Percentiles rank a stretch among this genome's conserved stretches.
These are phyloP conservation scores for Blastobotrys persicus DNA, from an alignment of 1,139 yeast species.

Conservation along the genomic window DNA sequence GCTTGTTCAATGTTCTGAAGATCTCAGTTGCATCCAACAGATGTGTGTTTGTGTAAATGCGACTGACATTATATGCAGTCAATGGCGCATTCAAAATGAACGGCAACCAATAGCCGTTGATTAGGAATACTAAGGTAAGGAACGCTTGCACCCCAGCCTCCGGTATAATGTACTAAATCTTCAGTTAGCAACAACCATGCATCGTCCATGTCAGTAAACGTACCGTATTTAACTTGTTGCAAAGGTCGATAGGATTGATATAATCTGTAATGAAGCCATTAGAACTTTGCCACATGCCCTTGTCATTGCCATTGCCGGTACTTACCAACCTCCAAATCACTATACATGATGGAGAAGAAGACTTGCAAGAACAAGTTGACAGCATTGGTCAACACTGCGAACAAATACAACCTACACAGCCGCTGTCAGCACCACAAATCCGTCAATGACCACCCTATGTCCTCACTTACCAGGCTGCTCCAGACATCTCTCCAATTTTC, in stretches of 20 bases:
- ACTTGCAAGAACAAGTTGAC: constrained; percentile 87
- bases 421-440: background rate
- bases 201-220: constrained; percentile 16
- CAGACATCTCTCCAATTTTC: constrained; percentile 31
- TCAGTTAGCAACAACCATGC: background rate
- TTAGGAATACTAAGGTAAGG: constrained; percentile 64
- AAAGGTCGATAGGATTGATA: constrained; percentile 93
- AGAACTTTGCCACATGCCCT: background rate
- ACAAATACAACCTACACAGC: constrained; percentile 31
- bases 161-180: constrained; percentile 66
- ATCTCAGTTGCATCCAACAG: constrained; percentile 96
- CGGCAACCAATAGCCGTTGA: constrained; percentile 93
- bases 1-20: constrained; percentile 88
- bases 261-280: constrained; percentile 49
- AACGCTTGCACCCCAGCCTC: constrained; percentile 85
- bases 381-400: constrained; percentile 84
- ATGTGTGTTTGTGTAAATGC: constrained; percentile 50
- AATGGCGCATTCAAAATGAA: constrained; percentile 84
- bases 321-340: constrained; percentile 62
- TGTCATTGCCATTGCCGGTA: background rate
- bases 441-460: background rate
- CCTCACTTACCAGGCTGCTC: constrained; percentile 38
- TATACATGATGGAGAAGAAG: constrained; percentile 87
- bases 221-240: constrained; percentile 80
- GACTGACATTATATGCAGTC: constrained; percentile 50